A percentile compares a stretch with the other conserved stretches of the same genome.
phyloP scores from a whole-genome alignment of 768 basidiomycete species.

The Myochromella boudieri region DNA sequence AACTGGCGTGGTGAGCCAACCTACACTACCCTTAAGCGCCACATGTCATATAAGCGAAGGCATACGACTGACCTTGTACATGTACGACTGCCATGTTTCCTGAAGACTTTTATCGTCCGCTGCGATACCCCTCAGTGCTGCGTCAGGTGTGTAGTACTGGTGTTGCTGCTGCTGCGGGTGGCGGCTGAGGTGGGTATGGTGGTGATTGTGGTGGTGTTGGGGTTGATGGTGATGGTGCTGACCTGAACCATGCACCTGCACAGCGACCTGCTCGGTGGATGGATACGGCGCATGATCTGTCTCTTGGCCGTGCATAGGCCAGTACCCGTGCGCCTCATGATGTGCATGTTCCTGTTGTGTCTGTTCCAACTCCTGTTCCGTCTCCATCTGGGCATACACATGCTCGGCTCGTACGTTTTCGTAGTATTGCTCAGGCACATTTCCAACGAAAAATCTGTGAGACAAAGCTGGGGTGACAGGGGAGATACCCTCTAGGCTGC shows the following conservation, averaged over 20 bases:
- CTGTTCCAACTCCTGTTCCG: background rate
- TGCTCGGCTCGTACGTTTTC: no score
- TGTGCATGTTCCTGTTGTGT: background rate
- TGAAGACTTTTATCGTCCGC: conserved; percentile 57
- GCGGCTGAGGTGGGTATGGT: no score
- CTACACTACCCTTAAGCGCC: background rate
- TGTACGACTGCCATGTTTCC: conserved; percentile 72
- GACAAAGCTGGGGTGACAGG: no score
- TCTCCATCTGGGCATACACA: no score
- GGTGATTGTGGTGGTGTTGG: conserved; percentile 27
- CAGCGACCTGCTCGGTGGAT: conserved; percentile 14
- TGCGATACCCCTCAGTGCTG: conserved; percentile 44
- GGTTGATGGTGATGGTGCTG: conserved; percentile 11
- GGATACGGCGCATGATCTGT: conserved; percentile 22
- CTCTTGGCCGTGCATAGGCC: no score
- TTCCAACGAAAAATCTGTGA: no score
- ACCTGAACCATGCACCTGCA: conserved; percentile 19
- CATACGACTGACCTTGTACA: conserved; percentile 46
- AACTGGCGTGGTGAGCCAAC: conserved; percentile 15
- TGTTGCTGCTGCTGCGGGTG: conserved; percentile 36
- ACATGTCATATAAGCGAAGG: background rate
- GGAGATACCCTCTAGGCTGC: no score
- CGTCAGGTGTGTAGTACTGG: conserved; percentile 48
- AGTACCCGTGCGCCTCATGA: conserved; percentile 27
- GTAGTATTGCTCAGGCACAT: no score